phyloP scores from a whole-genome alignment of 2,329 filamentous ascomycete genomes.

The Trichoderma guizhouense region DNA sequence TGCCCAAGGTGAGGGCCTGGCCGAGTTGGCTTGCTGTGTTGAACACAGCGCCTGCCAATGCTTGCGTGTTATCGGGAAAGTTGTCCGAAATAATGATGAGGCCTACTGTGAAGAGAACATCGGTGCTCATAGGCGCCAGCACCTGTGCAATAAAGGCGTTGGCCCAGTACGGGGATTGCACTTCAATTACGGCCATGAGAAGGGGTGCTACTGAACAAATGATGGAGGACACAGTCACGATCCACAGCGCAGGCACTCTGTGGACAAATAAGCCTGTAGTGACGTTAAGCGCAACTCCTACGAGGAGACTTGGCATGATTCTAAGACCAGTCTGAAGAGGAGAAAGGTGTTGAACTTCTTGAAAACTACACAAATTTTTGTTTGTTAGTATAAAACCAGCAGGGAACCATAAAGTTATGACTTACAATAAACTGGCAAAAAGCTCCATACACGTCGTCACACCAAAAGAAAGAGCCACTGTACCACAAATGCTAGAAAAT shows the following conservation, averaged over 20 bases:
- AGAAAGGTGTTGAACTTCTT: neutral
- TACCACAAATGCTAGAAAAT: neutral
- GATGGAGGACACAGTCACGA: neutral
- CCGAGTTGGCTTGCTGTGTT: neutral
- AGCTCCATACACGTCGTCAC: neutral
- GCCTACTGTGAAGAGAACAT: neutral
- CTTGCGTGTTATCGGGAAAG: neutral
- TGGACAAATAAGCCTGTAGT: neutral
- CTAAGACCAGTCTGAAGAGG: neutral
- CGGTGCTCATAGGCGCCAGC: neutral
- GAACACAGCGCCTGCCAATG: neutral
- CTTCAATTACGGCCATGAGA: neutral
- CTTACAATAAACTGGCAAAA: neutral
- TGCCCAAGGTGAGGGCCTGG: neutral
- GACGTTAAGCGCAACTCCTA: neutral
- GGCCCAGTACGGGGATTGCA: neutral
- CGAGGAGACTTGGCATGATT: neutral
- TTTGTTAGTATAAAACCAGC: too few species aligned
- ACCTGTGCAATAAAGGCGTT: neutral
- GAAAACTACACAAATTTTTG: neutral
- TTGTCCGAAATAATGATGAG: neutral
- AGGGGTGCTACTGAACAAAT: neutral
- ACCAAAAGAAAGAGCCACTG: neutral
- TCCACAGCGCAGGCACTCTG: neutral
- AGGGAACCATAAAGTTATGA: too few species aligned